These are phyloP conservation scores for Salvia hispanica DNA, from an alignment of 257 asterid genomes.

Conservation along the genomic window DNA sequence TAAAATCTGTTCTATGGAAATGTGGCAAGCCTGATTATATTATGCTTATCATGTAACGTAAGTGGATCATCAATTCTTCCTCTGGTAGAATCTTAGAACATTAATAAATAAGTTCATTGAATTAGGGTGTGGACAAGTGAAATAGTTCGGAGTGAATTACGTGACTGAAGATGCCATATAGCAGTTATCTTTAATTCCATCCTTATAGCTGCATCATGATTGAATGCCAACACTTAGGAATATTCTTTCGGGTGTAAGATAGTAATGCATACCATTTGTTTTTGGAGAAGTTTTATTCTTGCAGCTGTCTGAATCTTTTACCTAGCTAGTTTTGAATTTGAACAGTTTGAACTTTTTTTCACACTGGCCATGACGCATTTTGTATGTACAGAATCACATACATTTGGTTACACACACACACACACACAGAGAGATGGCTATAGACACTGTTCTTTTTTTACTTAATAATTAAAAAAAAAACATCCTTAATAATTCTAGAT, in stretches of 20 bases:
- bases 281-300: not conserved
- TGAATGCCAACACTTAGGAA: slow-evolving; percentile 2
- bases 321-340: not conserved
- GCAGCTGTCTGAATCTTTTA: not conserved
- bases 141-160: not conserved
- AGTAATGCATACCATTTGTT: slow-evolving; percentile 8
- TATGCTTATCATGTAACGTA: not conserved
- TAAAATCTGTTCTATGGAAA: not conserved
- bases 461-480: not conserved
- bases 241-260: not conserved
- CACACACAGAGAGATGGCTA: not conserved
- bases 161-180: not conserved
- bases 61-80: not conserved
- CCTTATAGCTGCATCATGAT: not conserved
- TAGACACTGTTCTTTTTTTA: not conserved
- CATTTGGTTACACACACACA: not conserved
- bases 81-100: slow-evolving; percentile 10
- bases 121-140: not conserved
- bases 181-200: slow-evolving; percentile 4
- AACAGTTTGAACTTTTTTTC: not conserved
- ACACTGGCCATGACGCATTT: not conserved
- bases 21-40: not conserved
- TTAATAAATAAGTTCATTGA: slow-evolving; percentile 2
- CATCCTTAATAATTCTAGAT: not conserved
- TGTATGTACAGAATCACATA: not conserved